phyloP scores from a whole-genome alignment of 495 filamentous ascomycete species.

The Thermothielavioides terrestris region DNA sequence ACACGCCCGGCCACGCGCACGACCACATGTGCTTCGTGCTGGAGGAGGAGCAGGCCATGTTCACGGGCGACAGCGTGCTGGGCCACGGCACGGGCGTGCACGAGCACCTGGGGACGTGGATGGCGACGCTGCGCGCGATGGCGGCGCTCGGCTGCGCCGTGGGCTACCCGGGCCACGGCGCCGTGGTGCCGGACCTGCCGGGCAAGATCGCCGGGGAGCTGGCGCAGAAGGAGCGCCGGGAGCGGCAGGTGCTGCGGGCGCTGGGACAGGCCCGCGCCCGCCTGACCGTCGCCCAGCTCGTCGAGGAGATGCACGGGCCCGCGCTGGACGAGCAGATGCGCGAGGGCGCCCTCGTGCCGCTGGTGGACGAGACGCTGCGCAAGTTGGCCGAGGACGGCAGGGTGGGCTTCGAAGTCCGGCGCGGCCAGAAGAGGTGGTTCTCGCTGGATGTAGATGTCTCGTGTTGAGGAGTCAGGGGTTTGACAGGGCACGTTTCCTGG shows the following conservation, averaged over 20 bases:
- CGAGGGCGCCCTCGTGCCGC: background rate
- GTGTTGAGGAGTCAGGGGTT: too few species aligned
- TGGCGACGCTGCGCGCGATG: conserved; percentile 59
- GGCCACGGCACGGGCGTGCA: conserved; percentile 80
- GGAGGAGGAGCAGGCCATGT: conserved; percentile 69
- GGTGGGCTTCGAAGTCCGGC: background rate
- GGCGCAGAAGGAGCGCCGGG: background rate
- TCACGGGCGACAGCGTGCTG: conserved; percentile 80
- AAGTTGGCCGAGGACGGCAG: background rate
- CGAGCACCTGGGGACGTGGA: conserved; percentile 60
- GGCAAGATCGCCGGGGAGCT: background rate
- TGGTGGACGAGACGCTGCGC: background rate
- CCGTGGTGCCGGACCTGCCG: conserved; percentile 41
- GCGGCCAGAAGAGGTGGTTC: background rate
- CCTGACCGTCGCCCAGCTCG: background rate
- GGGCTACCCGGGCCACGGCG: conserved; percentile 73
- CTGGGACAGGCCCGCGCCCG: background rate
- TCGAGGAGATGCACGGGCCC: background rate
- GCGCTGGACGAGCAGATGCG: background rate
- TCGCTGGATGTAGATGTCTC: too few species aligned
- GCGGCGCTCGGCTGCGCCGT: conserved; percentile 43
- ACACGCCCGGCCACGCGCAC: conserved; percentile 67
- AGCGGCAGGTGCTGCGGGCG: background rate
- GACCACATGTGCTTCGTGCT: conserved; percentile 70
- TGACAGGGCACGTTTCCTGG: too few species aligned